Evolutionary conservation across 768 basidiomycete genomes (phyloP).

Genomic region (Boletus tylopilopsis): DNA sequence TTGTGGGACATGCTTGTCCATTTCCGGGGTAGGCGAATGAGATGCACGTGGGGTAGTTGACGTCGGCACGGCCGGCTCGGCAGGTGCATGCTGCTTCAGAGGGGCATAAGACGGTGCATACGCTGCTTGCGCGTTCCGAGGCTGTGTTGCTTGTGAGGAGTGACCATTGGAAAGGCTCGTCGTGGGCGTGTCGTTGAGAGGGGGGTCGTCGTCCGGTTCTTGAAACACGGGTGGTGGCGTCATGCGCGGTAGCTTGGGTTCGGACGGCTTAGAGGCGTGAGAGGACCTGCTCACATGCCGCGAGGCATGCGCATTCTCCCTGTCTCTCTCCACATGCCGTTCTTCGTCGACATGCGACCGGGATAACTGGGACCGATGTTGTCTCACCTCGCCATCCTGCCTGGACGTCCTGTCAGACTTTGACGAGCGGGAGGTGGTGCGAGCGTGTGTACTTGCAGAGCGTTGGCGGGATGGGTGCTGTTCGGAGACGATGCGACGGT

Average conservation of each 20-base stretch:
- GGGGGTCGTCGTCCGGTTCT: constrained; percentile 31
- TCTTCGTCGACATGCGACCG: constrained; percentile 40
- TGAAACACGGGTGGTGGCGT: constrained; percentile 29
- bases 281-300: constrained; percentile 42
- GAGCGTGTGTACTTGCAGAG: constrained; percentile 47
- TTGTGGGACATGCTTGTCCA: constrained; percentile 26
- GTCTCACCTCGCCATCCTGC: constrained; percentile 42
- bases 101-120: not conserved
- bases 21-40: constrained; percentile 18
- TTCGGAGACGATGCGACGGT: constrained; percentile 71
- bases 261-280: constrained; percentile 35
- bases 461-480: constrained; percentile 39
- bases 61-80: constrained; percentile 8
- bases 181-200: constrained; percentile 7
- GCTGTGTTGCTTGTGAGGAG: constrained; percentile 9
- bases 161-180: constrained; percentile 11
- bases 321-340: constrained; percentile 34
- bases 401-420: constrained; percentile 36
- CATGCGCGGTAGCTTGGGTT: constrained; percentile 27
- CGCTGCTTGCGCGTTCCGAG: constrained; percentile 14
- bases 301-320: constrained; percentile 33
- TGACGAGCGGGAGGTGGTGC: constrained; percentile 58
- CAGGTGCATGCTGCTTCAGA: constrained; percentile 8
- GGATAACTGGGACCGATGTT: constrained; percentile 46
- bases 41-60: constrained; percentile 5